Evolutionary conservation across 495 filamentous ascomycete genomes (phyloP).

Genomic region (Trichoderma orchidacearum): DNA sequence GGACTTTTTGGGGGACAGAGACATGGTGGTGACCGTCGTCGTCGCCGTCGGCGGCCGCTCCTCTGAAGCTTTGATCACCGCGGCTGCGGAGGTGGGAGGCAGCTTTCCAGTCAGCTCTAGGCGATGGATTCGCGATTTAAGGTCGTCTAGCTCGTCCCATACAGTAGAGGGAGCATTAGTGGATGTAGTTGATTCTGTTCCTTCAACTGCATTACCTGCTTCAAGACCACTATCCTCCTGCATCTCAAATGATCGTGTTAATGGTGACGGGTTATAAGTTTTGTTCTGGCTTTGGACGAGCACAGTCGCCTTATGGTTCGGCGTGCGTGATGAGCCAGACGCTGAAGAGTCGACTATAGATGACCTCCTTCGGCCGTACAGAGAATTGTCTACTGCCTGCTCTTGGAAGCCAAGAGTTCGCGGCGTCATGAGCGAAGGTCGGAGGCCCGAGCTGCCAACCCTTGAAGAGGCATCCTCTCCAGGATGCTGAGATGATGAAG

Average conservation of each 20-base stretch:
- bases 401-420: conserved; percentile 27
- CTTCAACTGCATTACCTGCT: conserved; percentile 30
- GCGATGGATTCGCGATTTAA: conserved; percentile 85
- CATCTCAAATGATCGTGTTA: conserved; percentile 31
- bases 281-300: conserved; percentile 19
- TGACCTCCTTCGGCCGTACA: conserved; percentile 21
- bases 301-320: neutral
- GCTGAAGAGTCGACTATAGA: conserved; percentile 18
- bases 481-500: conserved; percentile 9
- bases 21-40: conserved; percentile 86
- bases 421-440: conserved; percentile 28
- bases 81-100: conserved; percentile 64
- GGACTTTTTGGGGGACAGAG: conserved; percentile 64
- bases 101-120: conserved; percentile 85
- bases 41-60: conserved; percentile 84
- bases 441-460: conserved; percentile 8
- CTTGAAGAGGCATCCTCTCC: conserved; percentile 5
- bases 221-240: conserved; percentile 18
- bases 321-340: neutral
- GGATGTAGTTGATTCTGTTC: conserved; percentile 71
- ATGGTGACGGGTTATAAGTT: conserved; percentile 41
- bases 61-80: conserved; percentile 57
- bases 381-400: conserved; percentile 21
- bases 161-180: conserved; percentile 83
- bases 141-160: conserved; percentile 94